Base-by-base conservation (phyloP, 345 rosid species). In the Gossypium longicalyx region DNA sequence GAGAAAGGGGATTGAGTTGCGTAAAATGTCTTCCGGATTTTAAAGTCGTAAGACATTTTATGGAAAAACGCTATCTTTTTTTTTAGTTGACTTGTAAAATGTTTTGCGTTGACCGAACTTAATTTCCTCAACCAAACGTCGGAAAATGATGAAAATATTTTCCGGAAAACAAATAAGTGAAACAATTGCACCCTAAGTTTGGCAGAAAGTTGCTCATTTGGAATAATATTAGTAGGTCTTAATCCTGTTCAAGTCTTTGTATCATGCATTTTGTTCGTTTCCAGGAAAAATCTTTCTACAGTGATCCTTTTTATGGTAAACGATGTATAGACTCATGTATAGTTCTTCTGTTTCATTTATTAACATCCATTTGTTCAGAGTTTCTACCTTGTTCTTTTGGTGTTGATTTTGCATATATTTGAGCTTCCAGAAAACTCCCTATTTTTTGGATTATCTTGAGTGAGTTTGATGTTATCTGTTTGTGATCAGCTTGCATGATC, bases 331-430 rank as follows among this genome's bases (percentile, higher is more conserved):
- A 54, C 48, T 16, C 0, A 7, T 58, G 20, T 13, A 16, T 34
- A 20, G 1, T 64, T 73, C 22, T 59, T 45, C 45, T 48, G n/a
- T 72, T 58, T 78, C 17, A 66, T 48, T 12, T 78, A 51, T 51
- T 41, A 19, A 17, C 38, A 20, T 17, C 16, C 3, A 17, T 16
- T 58, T 53, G 13, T 70, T 9, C 1, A 2, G 73, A 70, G 53
- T 51, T 20, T 71, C 49, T 71, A 38, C 64, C 63, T 19, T 56
- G 51, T 38, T 9, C 38, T 48, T 54, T 62, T 52, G 56, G 17
- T 38, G 9, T 67, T 45, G 71, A 3, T 67, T 45, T 19, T 12
- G 22, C 13, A 23, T 9, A 43, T 76, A 60, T 29, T 44, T 27
- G 38, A 27, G 67, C 68, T 48, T 58, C 43, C 23, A 7, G 12